These are phyloP conservation scores for Bacidia gigantensis DNA, from an alignment of 495 filamentous ascomycete species.

Conservation along the genomic window DNA sequence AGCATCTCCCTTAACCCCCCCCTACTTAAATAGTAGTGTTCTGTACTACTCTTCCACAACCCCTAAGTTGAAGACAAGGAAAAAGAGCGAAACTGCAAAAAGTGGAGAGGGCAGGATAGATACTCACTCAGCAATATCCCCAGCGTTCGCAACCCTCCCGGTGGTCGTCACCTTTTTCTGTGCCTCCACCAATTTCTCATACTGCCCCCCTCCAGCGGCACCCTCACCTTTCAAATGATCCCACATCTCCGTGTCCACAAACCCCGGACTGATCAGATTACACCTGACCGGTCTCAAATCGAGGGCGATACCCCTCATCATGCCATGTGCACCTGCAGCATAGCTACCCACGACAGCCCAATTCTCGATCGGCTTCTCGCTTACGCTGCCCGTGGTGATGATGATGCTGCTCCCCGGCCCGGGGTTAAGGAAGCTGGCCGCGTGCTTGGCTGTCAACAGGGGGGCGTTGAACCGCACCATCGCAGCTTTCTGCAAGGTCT, in stretches of 20 bases:
- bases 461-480: conserved; percentile 39
- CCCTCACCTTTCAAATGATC: conserved; percentile 21
- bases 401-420: conserved; percentile 33
- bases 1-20: neutral
- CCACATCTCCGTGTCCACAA: conserved; percentile 40
- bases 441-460: conserved; percentile 39
- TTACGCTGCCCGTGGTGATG: conserved; percentile 37
- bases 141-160: conserved; percentile 31
- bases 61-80: too few species aligned
- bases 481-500: conserved; percentile 23
- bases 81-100: too few species aligned
- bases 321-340: conserved; percentile 26
- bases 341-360: conserved; percentile 33
- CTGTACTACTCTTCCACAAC: too few species aligned
- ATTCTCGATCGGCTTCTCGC: conserved; percentile 29
- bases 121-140: conserved; percentile 40
- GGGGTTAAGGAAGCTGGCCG: conserved; percentile 29
- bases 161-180: conserved; percentile 22
- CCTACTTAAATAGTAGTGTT: too few species aligned
- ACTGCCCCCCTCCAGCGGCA: conserved; percentile 15
- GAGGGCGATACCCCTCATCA: conserved; percentile 40
- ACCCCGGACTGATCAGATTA: conserved; percentile 44
- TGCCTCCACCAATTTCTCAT: conserved; percentile 15
- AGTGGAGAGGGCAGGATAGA: neutral
- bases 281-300: conserved; percentile 46